Conservation (phyloP, 1,284 basidiomycete genomes). For the Chondrostereum purpureum region DNA sequence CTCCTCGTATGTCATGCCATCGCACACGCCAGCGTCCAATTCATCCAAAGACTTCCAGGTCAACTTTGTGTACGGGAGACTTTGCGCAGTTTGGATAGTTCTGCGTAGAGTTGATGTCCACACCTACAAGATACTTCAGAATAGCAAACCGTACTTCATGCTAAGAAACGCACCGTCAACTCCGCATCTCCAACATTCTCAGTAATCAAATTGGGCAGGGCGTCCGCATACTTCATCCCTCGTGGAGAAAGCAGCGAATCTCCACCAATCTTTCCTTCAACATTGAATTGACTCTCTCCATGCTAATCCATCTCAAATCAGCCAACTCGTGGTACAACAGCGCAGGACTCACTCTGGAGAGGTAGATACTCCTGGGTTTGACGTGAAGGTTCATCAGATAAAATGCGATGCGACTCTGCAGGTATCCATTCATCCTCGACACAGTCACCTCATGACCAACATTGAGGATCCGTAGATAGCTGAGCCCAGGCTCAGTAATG, state of each 20-base stretch:
- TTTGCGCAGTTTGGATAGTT: constrained; percentile 86
- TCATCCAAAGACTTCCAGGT: constrained; percentile 99
- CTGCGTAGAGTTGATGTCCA: constrained; percentile 96
- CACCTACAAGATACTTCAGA: constrained; percentile 40
- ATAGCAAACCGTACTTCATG: background rate
- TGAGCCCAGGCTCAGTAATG: constrained; percentile 81
- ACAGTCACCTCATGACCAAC: constrained; percentile 83
- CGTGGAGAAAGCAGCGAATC: constrained; percentile 84
- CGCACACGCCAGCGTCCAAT: constrained; percentile 97
- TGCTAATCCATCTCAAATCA: constrained; percentile 47
- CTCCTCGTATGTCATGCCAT: constrained; percentile 98
- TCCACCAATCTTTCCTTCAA: constrained; percentile 95
- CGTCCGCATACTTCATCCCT: constrained; percentile 81
- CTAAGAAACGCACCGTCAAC: constrained; percentile 60
- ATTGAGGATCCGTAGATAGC: constrained; percentile 84
- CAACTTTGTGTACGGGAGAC: constrained; percentile 84
- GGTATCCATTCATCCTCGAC: constrained; percentile 84
- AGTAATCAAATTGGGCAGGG: constrained; percentile 82
- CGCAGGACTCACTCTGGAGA: constrained; percentile 70
- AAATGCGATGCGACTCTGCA: constrained; percentile 95
- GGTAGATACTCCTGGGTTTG: constrained; percentile 94
- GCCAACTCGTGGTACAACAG: constrained; percentile 6
- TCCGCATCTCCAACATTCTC: constrained; percentile 89
- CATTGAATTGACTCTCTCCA: constrained; percentile 96
- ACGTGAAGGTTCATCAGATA: constrained; percentile 98